phyloP scores from a whole-genome alignment of 495 filamentous ascomycete genomes.

The Trichoderma orchidacearum region DNA sequence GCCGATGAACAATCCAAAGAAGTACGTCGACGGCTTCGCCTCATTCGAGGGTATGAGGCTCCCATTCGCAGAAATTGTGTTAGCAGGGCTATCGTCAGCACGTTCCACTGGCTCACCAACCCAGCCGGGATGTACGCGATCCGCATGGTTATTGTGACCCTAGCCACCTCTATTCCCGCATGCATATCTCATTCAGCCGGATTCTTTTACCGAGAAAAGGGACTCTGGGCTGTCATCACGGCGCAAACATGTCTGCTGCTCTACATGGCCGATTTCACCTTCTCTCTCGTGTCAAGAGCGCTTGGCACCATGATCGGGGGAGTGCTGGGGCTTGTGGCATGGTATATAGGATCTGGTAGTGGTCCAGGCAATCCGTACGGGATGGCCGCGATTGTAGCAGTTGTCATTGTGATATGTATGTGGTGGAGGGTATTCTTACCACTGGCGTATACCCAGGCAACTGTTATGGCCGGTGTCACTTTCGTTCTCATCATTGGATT shows the following conservation, averaged over 20 bases:
- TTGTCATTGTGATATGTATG: constrained; percentile 19
- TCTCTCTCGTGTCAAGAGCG: constrained; percentile 18
- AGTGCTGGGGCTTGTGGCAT: constrained; percentile 23
- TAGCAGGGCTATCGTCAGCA: background rate
- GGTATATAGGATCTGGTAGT: constrained; percentile 32
- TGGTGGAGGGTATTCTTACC: constrained; percentile 25
- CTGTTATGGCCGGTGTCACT: constrained; percentile 27
- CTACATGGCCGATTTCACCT: constrained; percentile 32
- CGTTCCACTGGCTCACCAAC: background rate
- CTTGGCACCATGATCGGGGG: constrained; percentile 26
- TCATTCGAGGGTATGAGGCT: background rate
- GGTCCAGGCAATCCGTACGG: constrained; percentile 29
- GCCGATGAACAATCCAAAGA: background rate
- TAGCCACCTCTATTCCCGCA: constrained; percentile 18
- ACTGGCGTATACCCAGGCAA: constrained; percentile 14
- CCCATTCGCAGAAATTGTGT: background rate
- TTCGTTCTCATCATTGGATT: constrained; percentile 25
- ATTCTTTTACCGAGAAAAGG: constrained; percentile 32
- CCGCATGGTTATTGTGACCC: background rate
- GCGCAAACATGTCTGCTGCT: constrained; percentile 26
- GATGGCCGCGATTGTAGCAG: constrained; percentile 21
- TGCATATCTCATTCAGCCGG: constrained; percentile 25
- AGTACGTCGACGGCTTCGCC: background rate
- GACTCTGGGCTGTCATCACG: constrained; percentile 34
- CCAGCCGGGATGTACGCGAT: background rate